Evolutionary conservation across 2,329 filamentous ascomycete species (phyloP).

Genomic region (Monosporascus cannonballus): DNA sequence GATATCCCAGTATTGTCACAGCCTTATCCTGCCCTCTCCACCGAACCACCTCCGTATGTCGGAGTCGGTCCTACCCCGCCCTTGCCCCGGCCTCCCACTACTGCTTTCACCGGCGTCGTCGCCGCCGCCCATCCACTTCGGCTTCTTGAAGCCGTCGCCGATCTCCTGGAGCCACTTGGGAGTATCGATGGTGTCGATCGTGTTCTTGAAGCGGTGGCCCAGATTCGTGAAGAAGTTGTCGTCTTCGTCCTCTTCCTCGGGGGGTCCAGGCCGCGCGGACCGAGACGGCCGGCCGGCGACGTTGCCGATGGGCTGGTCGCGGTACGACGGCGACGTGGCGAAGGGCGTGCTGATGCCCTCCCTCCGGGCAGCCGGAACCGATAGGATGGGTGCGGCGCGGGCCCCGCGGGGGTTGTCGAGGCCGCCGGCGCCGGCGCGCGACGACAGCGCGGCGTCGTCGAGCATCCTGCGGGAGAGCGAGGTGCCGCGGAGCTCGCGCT

Average conservation of each 20-base stretch:
- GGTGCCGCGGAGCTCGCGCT: slow-evolving; percentile 70
- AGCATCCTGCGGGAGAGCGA: slow-evolving; percentile 43
- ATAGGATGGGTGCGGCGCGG: slow-evolving; percentile 40
- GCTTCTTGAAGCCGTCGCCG: slow-evolving; percentile 63
- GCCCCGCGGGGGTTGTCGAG: slow-evolving; percentile 15
- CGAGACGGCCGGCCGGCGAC: slow-evolving; percentile 9
- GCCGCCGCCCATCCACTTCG: slow-evolving; percentile 72
- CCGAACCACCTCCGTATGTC: slow-evolving; percentile 56
- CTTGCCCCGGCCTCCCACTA: slow-evolving; percentile 19
- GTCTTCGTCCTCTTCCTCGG: slow-evolving; percentile 59
- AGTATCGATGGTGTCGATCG: slow-evolving; percentile 74
- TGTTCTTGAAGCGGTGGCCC: slow-evolving; percentile 83
- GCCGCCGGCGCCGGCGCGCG: slow-evolving; percentile 10
- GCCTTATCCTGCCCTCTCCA: slow-evolving; percentile 34
- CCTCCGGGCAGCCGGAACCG: slow-evolving; percentile 36
- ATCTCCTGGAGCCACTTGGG: slow-evolving; percentile 78
- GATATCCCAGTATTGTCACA: slow-evolving; percentile 10
- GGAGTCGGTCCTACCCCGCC: slow-evolving; percentile 22
- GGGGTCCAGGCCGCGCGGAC: slow-evolving; percentile 6
- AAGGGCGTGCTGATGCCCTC: slow-evolving; percentile 36
- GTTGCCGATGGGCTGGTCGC: slow-evolving; percentile 25
- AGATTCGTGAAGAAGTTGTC: slow-evolving; percentile 81
- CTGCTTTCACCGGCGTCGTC: slow-evolving; percentile 31
- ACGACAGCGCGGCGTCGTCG: slow-evolving; percentile 34
- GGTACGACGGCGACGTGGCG: slow-evolving; percentile 33